These are phyloP conservation scores for Apiospora saccharicola DNA, from an alignment of 2,329 filamentous ascomycete species.

Conservation along the genomic window DNA sequence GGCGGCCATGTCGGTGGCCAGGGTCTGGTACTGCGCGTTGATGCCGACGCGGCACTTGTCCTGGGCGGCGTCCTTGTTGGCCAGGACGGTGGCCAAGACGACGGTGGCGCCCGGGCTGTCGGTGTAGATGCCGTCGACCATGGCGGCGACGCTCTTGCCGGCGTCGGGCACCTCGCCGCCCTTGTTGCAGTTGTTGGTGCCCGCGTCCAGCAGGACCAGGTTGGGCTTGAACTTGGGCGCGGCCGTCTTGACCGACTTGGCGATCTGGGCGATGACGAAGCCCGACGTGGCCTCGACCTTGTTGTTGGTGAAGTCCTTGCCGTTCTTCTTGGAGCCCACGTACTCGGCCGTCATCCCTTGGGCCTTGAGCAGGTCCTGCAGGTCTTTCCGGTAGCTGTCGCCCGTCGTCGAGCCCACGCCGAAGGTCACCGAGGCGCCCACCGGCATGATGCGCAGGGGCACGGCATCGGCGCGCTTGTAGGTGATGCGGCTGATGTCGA, in stretches of 20 bases:
- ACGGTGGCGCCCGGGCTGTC: conserved; percentile 37
- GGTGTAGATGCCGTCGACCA: conserved; percentile 33
- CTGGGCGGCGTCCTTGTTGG: conserved; percentile 34
- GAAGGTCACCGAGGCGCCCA: conserved; percentile 53
- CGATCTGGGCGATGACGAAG: conserved; percentile 35
- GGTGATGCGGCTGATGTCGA: not conserved
- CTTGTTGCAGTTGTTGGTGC: conserved; percentile 38
- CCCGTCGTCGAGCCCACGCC: conserved; percentile 45
- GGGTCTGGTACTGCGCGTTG: conserved; percentile 32
- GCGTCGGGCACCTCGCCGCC: conserved; percentile 33
- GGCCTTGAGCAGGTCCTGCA: conserved; percentile 42
- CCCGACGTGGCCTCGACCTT: conserved; percentile 35
- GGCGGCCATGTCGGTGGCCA: conserved; percentile 27
- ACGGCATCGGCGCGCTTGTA: conserved; percentile 26
- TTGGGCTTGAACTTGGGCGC: conserved; percentile 34
- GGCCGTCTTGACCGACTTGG: conserved; percentile 26
- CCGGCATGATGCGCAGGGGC: conserved; percentile 51
- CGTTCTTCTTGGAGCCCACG: conserved; percentile 34
- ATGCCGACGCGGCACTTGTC: conserved; percentile 34
- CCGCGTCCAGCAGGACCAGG: conserved; percentile 34
- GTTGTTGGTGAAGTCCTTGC: conserved; percentile 33
- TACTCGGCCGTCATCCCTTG: conserved; percentile 42
- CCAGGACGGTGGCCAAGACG: conserved; percentile 35
- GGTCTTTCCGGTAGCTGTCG: conserved; percentile 49
- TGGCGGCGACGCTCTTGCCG: conserved; percentile 30